phyloP scores from a whole-genome alignment of 2,329 filamentous ascomycete genomes.

The Zymoseptoria passerinii region DNA sequence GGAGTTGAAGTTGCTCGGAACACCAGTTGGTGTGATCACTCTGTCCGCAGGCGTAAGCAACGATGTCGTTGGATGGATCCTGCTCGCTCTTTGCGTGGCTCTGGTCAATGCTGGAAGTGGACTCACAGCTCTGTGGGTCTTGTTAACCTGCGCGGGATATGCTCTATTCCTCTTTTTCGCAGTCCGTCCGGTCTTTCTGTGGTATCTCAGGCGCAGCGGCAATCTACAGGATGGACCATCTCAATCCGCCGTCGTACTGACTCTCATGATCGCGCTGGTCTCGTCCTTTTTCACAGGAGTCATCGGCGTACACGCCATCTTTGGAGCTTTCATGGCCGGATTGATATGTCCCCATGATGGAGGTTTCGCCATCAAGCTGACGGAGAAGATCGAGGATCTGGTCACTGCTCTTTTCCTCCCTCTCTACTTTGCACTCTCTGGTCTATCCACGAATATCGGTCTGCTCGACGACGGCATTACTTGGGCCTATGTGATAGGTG shows the following conservation, averaged over 20 bases:
- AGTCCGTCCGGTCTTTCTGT: constrained; percentile 67
- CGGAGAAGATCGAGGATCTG: constrained; percentile 90
- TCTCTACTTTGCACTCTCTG: constrained; percentile 88
- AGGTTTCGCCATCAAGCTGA: constrained; percentile 82
- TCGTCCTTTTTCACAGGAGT: constrained; percentile 83
- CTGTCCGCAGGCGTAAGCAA: constrained; percentile 88
- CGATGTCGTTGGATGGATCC: constrained; percentile 83
- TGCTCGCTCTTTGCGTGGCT: constrained; percentile 86
- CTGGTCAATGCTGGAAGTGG: constrained; percentile 82
- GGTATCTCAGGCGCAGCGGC: constrained; percentile 62
- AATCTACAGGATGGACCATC: constrained; percentile 82
- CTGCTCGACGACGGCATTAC: constrained; percentile 71
- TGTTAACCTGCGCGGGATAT: constrained; percentile 68
- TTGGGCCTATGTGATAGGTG: constrained; percentile 83
- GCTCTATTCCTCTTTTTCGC: constrained; percentile 64
- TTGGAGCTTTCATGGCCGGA: constrained; percentile 83
- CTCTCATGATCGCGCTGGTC: constrained; percentile 66
- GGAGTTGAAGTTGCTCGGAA: constrained; percentile 76
- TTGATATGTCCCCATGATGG: constrained; percentile 84
- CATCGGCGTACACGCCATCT: constrained; percentile 90
- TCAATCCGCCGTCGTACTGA: constrained; percentile 74
- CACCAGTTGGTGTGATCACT: constrained; percentile 78
- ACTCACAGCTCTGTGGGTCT: constrained; percentile 73
- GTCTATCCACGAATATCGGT: constrained; percentile 78
- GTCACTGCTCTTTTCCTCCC: constrained; percentile 77